Evolutionary conservation across 495 filamentous ascomycete species (phyloP).

Genomic region (Neurospora intermedia): DNA sequence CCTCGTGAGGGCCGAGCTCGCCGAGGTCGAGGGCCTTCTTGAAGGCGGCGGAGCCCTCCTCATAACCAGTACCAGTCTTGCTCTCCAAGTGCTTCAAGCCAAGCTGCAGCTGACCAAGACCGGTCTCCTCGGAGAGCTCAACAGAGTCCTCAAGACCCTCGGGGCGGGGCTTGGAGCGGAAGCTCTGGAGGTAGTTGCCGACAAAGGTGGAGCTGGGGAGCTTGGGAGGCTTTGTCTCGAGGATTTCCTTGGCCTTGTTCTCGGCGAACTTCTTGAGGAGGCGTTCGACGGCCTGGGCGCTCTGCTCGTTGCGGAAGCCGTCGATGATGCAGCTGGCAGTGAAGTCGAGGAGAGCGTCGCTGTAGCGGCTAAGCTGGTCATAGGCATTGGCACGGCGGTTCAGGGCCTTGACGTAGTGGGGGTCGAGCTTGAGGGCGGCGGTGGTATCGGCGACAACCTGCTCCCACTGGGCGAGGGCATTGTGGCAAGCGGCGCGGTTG

Average conservation of each 20-base stretch:
- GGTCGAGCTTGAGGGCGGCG: slow-evolving; percentile 82
- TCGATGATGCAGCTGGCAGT: slow-evolving; percentile 99
- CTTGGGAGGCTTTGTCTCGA: slow-evolving; percentile 57
- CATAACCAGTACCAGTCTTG: slow-evolving; percentile 82
- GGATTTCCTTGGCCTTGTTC: slow-evolving; percentile 75
- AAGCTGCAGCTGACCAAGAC: slow-evolving; percentile 72
- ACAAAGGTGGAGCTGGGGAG: slow-evolving; percentile 93
- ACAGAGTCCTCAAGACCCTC: slow-evolving; percentile 69
- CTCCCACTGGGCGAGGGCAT: slow-evolving; percentile 81
- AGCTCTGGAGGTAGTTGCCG: slow-evolving; percentile 97
- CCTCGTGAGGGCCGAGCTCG: slow-evolving; percentile 69
- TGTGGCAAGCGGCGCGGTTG: slow-evolving; percentile 95
- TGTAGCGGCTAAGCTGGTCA: slow-evolving; percentile 81
- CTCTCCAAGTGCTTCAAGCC: slow-evolving; percentile 70
- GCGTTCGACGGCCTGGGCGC: slow-evolving; percentile 81
- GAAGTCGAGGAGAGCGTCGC: slow-evolving; percentile 91
- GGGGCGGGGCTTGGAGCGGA: slow-evolving; percentile 69
- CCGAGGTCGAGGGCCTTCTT: slow-evolving; percentile 75
- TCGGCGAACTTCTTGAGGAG: slow-evolving; percentile 96
- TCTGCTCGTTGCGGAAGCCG: slow-evolving; percentile 79
- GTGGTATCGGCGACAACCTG: slow-evolving; percentile 97
- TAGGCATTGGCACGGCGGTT: slow-evolving; percentile 94
- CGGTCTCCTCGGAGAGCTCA: slow-evolving; percentile 65
- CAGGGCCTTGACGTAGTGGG: slow-evolving; percentile 93
- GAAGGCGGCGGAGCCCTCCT: slow-evolving; percentile 74